A percentile compares a stretch with the other conserved stretches of the same genome.
Evolutionary conservation across 495 filamentous ascomycete genomes (phyloP).

Genomic region (Tuber microsphaerosporum): DNA sequence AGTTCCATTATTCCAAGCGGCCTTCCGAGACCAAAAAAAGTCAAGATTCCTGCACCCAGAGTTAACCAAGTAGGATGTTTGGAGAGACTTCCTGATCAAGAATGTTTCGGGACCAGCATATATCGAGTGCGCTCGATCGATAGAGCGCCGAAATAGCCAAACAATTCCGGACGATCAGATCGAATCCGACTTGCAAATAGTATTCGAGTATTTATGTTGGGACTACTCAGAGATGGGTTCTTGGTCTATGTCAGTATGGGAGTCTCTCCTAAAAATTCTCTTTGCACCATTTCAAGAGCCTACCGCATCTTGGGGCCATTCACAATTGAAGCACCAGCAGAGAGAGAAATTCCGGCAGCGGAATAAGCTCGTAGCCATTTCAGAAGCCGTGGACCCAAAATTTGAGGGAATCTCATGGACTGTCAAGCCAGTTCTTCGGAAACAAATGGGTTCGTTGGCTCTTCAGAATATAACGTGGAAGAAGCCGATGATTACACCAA

Average conservation of each 20-base stretch:
- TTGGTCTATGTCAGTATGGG: conserved; percentile 24
- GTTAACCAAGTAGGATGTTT: conserved; percentile 11
- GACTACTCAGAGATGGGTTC: conserved; percentile 19
- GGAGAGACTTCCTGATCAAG: conserved; percentile 10
- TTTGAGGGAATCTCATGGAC: conserved; percentile 31
- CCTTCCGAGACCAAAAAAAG: conserved; percentile 27
- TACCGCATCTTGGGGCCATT: neutral
- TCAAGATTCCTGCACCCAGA: conserved; percentile 24
- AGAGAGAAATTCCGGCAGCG: neutral
- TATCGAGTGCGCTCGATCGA: no score
- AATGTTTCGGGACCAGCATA: neutral
- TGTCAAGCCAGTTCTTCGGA: conserved; percentile 19
- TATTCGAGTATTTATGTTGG: conserved; percentile 26
- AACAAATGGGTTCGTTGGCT: conserved; percentile 14
- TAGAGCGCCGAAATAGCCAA: conserved; percentile 16
- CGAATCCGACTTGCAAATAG: conserved; percentile 13
- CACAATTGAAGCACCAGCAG: neutral
- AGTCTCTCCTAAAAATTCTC: conserved; percentile 9
- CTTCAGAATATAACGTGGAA: conserved; percentile 4
- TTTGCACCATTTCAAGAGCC: conserved; percentile 11
- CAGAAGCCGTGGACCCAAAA: conserved; percentile 10
- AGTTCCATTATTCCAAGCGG: conserved; percentile 25
- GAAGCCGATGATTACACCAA: conserved; percentile 10
- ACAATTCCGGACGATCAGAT: neutral
- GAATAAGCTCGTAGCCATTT: conserved; percentile 13